Evolutionary conservation across 371 early-diverging fungal species (phyloP), one percentile per base, ranked within the genome.

Genomic region (Mortierella sp.): DNA sequence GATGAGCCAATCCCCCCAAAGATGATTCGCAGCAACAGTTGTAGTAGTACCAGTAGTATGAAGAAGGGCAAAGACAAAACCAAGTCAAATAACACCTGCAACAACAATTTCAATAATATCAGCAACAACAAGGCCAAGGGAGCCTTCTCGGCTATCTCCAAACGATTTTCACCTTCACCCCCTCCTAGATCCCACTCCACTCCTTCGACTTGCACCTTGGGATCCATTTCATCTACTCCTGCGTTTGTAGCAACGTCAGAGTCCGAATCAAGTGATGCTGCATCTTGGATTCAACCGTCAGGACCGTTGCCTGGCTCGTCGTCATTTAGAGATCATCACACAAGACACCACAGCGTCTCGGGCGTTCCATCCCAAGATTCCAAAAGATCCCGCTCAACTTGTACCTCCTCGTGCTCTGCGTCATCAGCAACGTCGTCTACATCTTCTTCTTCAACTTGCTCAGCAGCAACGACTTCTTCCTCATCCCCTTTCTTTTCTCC

Each of bases 401-500:
- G 67, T 54, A 28, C 62, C 57, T 73, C 63, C 40, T 66, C 72
- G 22, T 66, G 62, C 49, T 57, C 73, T 28, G 66, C 67, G 32
- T 73, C 73, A 22, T 66, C 72, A 6, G 35, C 35, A 43, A 62
- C 67, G 39, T 55, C 60, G 30, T 67, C 67, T 18, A n/a, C 59
- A 16, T 58, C 59, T 14, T 30, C 60, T 22, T 58, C 63, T 10
- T 40, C 58, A 43, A 43, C 65, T 37, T 71, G 39, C 37, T 64
- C 70, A 54, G 6, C 72, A 16, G 3, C 37, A 8, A 63, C 64
- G 4, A 58, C 43, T 54, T 39, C 58, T 20, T 71, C 73, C 24
- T 47, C 73, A 1, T 63, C 66, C 39, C 60, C 72, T 39, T 71
- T 71, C 61, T 71, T 71, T 51, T 71, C 65, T 60, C 72, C 72